phyloP scores from a whole-genome alignment of 208 protist genomes.

The Crithidia brevicula region DNA sequence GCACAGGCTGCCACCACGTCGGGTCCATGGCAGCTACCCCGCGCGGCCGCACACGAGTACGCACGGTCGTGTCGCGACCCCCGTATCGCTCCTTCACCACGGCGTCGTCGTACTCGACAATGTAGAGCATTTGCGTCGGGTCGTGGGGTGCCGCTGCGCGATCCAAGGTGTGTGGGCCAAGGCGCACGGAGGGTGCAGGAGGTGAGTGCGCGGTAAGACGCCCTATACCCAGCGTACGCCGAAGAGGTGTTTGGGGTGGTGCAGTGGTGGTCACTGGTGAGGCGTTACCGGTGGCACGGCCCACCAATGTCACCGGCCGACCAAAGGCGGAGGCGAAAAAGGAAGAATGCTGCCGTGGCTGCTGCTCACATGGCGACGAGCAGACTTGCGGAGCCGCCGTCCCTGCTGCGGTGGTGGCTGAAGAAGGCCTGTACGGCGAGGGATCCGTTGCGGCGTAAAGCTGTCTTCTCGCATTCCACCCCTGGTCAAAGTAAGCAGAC shows the following conservation, averaged over 20 bases:
- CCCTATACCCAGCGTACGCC: constrained; percentile 5
- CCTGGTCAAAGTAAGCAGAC: not conserved
- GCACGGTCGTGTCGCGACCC: not conserved
- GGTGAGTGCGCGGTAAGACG: not conserved
- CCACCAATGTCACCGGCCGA: not conserved
- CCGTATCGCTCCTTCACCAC: not conserved
- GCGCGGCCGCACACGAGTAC: constrained; percentile 51
- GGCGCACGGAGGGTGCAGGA: not conserved
- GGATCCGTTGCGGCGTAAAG: not conserved
- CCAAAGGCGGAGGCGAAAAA: not conserved
- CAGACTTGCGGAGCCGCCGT: too few species aligned
- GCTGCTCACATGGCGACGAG: not conserved
- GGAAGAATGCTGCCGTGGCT: not conserved
- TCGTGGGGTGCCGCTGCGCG: not conserved
- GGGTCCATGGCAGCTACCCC: constrained; percentile 58
- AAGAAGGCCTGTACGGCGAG: not conserved
- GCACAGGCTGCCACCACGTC: constrained; percentile 36
- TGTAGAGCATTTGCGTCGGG: constrained; percentile 21
- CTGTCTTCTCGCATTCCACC: not conserved
- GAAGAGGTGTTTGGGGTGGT: not conserved
- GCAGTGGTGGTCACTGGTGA: not conserved
- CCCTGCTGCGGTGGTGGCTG: not conserved
- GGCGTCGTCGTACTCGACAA: constrained; percentile 60
- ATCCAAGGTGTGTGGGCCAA: not conserved
- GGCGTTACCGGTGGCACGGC: not conserved